Conservation (phyloP, 73 alveolate genomes). For the Paramecium pentaurelia region DNA sequence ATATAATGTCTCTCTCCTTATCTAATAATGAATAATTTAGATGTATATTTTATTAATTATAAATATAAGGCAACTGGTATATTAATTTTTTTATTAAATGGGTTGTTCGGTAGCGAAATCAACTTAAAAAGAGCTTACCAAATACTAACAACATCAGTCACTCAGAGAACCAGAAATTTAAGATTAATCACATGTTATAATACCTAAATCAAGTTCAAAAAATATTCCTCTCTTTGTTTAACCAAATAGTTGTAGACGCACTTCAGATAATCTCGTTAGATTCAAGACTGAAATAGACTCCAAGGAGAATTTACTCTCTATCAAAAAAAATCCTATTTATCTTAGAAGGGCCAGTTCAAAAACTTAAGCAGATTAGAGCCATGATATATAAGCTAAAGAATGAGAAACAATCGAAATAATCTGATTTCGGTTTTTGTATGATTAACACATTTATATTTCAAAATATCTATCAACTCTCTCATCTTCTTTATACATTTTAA, state of each 20-base stretch:
- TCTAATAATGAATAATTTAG: neutral
- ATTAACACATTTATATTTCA: neutral
- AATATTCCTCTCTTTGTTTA: slow-evolving; percentile 15
- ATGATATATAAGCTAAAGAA: neutral
- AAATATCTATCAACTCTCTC: neutral
- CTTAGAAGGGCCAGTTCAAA: slow-evolving; percentile 26
- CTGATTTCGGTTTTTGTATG: neutral
- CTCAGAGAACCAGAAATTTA: neutral
- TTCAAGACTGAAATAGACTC: neutral
- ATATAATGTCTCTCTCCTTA: neutral
- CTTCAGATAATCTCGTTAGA: neutral
- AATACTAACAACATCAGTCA: neutral
- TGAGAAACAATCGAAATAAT: neutral
- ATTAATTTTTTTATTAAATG: neutral
- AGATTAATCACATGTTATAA: neutral
- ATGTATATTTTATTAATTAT: neutral
- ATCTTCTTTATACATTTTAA: neutral
- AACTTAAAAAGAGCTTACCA: neutral
- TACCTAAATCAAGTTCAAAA: neutral
- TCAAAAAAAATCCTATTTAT: neutral
- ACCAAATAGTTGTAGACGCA: slow-evolving; percentile 4
- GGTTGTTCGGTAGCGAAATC: slow-evolving; percentile 14
- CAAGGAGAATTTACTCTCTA: neutral
- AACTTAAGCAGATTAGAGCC: slow-evolving; percentile 10
- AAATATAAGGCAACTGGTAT: neutral